A percentile compares a stretch with the other conserved stretches of the same genome.
Evolutionary conservation across 495 filamentous ascomycete genomes (phyloP).

Genomic region (Pyrenula massariospora): DNA sequence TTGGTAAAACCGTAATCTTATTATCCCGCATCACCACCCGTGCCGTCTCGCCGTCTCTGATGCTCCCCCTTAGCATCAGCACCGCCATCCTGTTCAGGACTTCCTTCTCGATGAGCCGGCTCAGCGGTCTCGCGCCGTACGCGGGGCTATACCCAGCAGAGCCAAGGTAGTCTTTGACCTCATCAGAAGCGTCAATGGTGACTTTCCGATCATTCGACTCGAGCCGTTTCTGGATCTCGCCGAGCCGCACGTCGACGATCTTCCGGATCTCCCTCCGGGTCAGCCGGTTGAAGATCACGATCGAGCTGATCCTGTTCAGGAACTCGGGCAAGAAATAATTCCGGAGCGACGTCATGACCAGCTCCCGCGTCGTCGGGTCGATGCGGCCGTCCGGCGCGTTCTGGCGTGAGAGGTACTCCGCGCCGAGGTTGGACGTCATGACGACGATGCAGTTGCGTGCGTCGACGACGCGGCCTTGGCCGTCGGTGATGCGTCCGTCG

Average conservation of each 20-base stretch:
- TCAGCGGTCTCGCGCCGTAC: slow-evolving; percentile 83
- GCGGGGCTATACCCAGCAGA: slow-evolving; percentile 82
- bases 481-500: slow-evolving; percentile 95
- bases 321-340: slow-evolving; percentile 97
- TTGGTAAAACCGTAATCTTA: slow-evolving; percentile 67
- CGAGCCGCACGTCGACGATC: slow-evolving; percentile 86
- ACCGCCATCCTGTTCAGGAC: slow-evolving; percentile 88
- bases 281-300: slow-evolving; percentile 97
- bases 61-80: slow-evolving; percentile 70
- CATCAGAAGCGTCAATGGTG: slow-evolving; percentile 58
- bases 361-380: slow-evolving; percentile 72
- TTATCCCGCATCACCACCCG: slow-evolving; percentile 65
- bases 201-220: slow-evolving; percentile 71
- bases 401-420: slow-evolving; percentile 78
- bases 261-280: slow-evolving; percentile 77
- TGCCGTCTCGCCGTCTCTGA: slow-evolving; percentile 76
- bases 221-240: slow-evolving; percentile 84
- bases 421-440: slow-evolving; percentile 95
- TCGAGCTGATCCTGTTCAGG: slow-evolving; percentile 89
- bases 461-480: slow-evolving; percentile 88
- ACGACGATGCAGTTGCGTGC: slow-evolving; percentile 97
- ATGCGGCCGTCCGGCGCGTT: slow-evolving; percentile 70
- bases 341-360: slow-evolving; percentile 80
- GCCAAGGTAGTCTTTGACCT: slow-evolving; percentile 84
- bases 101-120: slow-evolving; percentile 87